Percentiles rank a stretch among this genome's conserved stretches.
phyloP scores from a whole-genome alignment of 257 asterid genomes.

The Salvia miltiorrhiza region DNA sequence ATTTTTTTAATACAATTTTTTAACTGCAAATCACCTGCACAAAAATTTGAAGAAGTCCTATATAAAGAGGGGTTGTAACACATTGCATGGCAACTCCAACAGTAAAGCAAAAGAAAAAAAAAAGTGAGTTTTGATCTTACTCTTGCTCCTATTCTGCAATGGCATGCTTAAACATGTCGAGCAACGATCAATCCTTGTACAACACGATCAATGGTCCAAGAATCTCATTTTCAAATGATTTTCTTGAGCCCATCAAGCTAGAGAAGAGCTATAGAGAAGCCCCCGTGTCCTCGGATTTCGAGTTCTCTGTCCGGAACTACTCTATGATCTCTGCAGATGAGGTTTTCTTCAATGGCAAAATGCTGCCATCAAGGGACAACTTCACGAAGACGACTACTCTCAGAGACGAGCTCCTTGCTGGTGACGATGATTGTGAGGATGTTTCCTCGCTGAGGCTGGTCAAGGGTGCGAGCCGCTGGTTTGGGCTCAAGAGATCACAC shows the following conservation, averaged over 20 bases:
- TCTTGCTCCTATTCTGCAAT: not conserved
- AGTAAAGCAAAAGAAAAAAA: constrained; percentile 4
- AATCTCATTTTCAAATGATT: constrained; percentile 84
- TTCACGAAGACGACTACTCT: constrained; percentile 42
- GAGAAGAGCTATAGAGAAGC: constrained; percentile 62
- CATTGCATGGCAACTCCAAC: constrained; percentile 31
- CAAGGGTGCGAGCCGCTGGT: constrained; percentile 44
- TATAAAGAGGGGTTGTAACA: constrained; percentile 33
- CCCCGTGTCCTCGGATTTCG: constrained; percentile 72
- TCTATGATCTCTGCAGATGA: constrained; percentile 65
- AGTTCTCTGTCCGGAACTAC: constrained; percentile 45
- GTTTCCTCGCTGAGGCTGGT: constrained; percentile 13
- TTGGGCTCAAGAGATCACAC: constrained; percentile 56
- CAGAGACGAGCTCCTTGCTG: constrained; percentile 62
- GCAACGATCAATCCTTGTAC: constrained; percentile 4
- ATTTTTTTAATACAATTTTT: not conserved
- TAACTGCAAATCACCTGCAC: too few species aligned
- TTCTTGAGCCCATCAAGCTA: constrained; percentile 41
- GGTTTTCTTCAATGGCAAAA: constrained; percentile 58
- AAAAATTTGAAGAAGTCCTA: constrained; percentile 1
- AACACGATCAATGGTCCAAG: constrained; percentile 37
- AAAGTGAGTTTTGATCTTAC: not conserved
- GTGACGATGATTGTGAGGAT: constrained; percentile 38
- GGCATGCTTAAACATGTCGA: constrained; percentile 55
- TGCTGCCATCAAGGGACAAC: constrained; percentile 48